Percentiles rank a stretch among this genome's conserved stretches.
Evolutionary conservation across 163 green algal genomes (phyloP).

Genomic region (Volvox carteri): DNA sequence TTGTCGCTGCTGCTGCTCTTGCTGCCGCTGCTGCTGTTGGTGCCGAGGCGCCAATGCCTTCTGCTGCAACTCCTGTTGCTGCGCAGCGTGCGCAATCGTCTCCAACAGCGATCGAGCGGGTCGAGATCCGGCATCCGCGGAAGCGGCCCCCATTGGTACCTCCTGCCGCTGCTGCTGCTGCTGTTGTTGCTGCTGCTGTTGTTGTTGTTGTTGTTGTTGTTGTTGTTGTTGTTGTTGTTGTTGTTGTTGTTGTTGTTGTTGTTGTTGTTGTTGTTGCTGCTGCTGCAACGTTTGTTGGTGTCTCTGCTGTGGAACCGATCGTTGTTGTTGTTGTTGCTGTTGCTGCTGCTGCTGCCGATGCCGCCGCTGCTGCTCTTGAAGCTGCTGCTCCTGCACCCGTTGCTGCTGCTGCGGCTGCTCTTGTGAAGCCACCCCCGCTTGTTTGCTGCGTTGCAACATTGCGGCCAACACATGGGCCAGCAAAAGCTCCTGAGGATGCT

Average conservation of each 20-base stretch:
- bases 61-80: constrained; percentile 10
- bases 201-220: neutral
- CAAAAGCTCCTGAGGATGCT: constrained; percentile 9
- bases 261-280: neutral
- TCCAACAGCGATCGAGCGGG: neutral
- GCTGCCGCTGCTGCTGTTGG: constrained; percentile 16
- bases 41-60: neutral
- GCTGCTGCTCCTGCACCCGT: neutral
- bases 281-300: constrained; percentile 8
- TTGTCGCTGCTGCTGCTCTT: neutral
- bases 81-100: constrained; percentile 10
- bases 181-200: constrained; percentile 5
- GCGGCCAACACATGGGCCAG: neutral
- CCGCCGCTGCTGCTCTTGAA: neutral
- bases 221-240: constrained; percentile 35
- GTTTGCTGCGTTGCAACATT: constrained; percentile 3
- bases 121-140: neutral
- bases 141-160: neutral
- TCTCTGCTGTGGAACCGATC: no score
- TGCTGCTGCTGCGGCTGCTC: neutral
- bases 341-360: no score
- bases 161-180: neutral
- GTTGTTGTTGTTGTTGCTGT: constrained; percentile 5
- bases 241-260: constrained; percentile 7
- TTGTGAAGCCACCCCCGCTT: neutral